Conservation (phyloP, 2,329 filamentous ascomycete genomes). For the Colletotrichum higginsianum region DNA sequence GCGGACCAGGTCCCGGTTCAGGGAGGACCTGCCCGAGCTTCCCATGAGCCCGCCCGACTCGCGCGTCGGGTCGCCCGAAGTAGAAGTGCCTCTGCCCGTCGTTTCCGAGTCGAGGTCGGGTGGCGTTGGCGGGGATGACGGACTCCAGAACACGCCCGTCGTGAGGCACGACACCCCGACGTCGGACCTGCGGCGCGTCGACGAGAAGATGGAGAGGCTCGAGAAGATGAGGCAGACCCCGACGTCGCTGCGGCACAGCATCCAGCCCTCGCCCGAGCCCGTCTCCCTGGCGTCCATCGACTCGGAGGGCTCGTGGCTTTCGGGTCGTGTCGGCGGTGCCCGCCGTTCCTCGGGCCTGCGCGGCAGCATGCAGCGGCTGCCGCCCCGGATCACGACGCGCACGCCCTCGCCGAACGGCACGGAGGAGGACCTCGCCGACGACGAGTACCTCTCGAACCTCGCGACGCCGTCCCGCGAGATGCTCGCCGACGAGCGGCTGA, state of each 20-base stretch:
- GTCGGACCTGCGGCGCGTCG: constrained; percentile 59
- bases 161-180: constrained; percentile 64
- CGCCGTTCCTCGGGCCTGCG: constrained; percentile 63
- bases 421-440: constrained; percentile 80
- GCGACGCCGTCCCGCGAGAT: constrained; percentile 38
- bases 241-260: constrained; percentile 58
- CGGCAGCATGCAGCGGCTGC: constrained; percentile 54
- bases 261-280: constrained; percentile 68
- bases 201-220: constrained; percentile 50
- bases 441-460: constrained; percentile 77
- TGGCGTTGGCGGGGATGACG: constrained; percentile 25
- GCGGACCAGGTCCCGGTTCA: constrained; percentile 90
- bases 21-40: constrained; percentile 90
- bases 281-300: constrained; percentile 95
- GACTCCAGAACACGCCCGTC: constrained; percentile 40
- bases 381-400: constrained; percentile 43
- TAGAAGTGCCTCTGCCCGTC: constrained; percentile 59
- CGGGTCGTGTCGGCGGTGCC: constrained; percentile 75
- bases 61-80: constrained; percentile 83
- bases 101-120: constrained; percentile 48
- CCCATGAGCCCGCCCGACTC: constrained; percentile 90
- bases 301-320: constrained; percentile 96
- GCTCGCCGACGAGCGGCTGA: constrained; percentile 43
- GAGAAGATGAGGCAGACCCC: constrained; percentile 60
- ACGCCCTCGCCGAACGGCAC: constrained; percentile 58